Evolutionary conservation across 2,329 filamentous ascomycete species (phyloP), one percentile per base, ranked within the genome.

Genomic region (Chalara sp.): DNA sequence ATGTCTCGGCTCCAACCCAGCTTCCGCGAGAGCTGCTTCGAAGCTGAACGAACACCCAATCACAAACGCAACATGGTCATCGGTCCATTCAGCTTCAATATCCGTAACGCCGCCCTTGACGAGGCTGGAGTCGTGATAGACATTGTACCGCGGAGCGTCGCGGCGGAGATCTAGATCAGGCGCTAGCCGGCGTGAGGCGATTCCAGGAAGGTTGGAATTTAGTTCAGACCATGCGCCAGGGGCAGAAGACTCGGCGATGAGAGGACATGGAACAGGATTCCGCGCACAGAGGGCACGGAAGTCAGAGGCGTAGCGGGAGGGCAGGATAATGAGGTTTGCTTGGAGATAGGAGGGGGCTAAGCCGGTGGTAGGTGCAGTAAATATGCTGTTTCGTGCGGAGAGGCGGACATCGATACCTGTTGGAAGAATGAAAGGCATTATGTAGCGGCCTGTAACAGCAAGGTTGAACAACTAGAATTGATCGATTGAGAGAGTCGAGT

Each of bases 11-110:
- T 68, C 57, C 5, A 86, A 65, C 0, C 76, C 76, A 0, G 75
- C 75, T 0, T 60, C 63, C 0, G 65, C 60, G 28, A 86, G 71
- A 3, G 80, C 80, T 3, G 71, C 66, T 63, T 85, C 81, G 60
- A 86, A 86, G 57, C 74, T 80, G 69, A 77, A 85, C 1, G 75
- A 80, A 61, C 81, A 86, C 6, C 81, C 82, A 54, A 86, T 76
- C 43, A 85, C 63, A 59, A 83, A 86, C 0, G 72, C 81, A 29
- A 81, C 75, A 56, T 86, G 79, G 55, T 82, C 73, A 5, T 69
- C 61, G 0, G 72, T 74, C 82, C 81, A 86, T 40, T 79, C 64
- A 2, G 65, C 58, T 1, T 65, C 57, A 12, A 86, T 68, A 59
- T 80, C 70, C 1, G 59, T 46, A 32, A 67, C 65, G 12, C 69